Evolutionary conservation across 345 rosid genomes (phyloP), one percentile per base, ranked within the genome.

Genomic region (Acer saccharum): DNA sequence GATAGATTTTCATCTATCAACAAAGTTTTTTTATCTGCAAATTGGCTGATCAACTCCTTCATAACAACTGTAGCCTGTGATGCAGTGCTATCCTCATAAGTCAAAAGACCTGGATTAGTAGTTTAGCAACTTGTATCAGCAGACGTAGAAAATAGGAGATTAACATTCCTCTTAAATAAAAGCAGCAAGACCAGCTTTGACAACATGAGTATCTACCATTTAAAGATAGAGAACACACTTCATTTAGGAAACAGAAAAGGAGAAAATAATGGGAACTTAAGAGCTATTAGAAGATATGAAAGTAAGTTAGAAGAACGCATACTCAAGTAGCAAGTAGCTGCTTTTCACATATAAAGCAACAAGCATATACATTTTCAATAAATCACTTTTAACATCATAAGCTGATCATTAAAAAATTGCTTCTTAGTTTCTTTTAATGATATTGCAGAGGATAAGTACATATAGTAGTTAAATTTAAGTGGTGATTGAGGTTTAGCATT

Each of bases 71-170:
- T 86, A 78, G 92, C 90, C 74, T 84, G 87, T 39, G 91, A 86
- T 83, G 99, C 91, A 77, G 76, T 69, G 23, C 80, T 79, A 52
- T 84, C 85, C 79, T 79, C 85, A 46, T 81, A 88, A 81, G 79
- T 84, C 82, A 93, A 80, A 86, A 92, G 91, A 81, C 94, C 99
- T 95, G 78, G 41, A 80, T 21, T 75, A 84, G 32, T 65, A 76
- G 50, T 65, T 57, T 67, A 48, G 62, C 14, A 35, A 25, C 29
- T 35, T 76, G 54, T 3, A 66, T 60, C 68, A 78, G 75, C 64
- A 16, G 57, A 48, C 12, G 29, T 35, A 39, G 41, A 8, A 44
- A 58, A 32, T 63, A 20, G 67, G 50, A 50, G 18, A 71, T 65
- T 11, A 61, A 77, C 67, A 81, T 21, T 35, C 25, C 55, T 23